A percentile compares a stretch with the other conserved stretches of the same genome.
phyloP scores from a whole-genome alignment of 768 basidiomycete species.

The Auricularia auricula-judae region DNA sequence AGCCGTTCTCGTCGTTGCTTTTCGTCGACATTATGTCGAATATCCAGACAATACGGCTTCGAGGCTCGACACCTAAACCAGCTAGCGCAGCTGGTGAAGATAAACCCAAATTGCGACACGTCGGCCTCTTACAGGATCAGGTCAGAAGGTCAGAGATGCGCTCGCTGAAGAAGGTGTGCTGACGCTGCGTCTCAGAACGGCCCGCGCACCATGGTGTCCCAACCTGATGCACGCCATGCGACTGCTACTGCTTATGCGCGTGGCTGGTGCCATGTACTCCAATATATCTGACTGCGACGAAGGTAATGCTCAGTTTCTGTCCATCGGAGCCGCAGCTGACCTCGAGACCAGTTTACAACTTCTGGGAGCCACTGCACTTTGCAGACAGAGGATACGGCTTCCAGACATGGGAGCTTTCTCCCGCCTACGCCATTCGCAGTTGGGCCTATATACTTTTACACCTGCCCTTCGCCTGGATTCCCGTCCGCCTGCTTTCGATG shows the following conservation, averaged over 20 bases:
- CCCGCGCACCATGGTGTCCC: conserved; percentile 76
- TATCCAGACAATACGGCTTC: conserved; percentile 24
- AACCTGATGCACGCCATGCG: conserved; percentile 76
- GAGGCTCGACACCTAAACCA: conserved; percentile 16
- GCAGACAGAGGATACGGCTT: conserved; percentile 78
- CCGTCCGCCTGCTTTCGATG: conserved; percentile 39
- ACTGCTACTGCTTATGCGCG: conserved; percentile 68
- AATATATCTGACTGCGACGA: conserved; percentile 96
- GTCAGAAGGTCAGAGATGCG: conserved; percentile 43
- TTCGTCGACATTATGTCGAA: not conserved
- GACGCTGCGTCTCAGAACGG: conserved; percentile 33
- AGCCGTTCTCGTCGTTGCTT: too few species aligned
- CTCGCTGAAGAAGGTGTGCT: conserved; percentile 1
- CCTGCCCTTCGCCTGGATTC: conserved; percentile 50
- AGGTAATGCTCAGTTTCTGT: conserved; percentile 38
- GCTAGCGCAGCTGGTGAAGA: conserved; percentile 4
- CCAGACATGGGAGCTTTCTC: conserved; percentile 97
- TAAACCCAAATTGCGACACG: conserved; percentile 30
- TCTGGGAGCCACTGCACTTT: conserved; percentile 97
- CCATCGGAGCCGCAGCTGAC: conserved; percentile 1
- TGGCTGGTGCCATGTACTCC: conserved; percentile 85
- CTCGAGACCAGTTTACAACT: conserved; percentile 74
- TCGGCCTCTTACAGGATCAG: conserved; percentile 70
- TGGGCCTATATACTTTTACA: conserved; percentile 91
- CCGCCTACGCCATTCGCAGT: conserved; percentile 81